A percentile compares a stretch with the other conserved stretches of the same genome.
Conservation (phyloP, 805 yeast genomes). For the Saturnispora serradocipensis region DNA sequence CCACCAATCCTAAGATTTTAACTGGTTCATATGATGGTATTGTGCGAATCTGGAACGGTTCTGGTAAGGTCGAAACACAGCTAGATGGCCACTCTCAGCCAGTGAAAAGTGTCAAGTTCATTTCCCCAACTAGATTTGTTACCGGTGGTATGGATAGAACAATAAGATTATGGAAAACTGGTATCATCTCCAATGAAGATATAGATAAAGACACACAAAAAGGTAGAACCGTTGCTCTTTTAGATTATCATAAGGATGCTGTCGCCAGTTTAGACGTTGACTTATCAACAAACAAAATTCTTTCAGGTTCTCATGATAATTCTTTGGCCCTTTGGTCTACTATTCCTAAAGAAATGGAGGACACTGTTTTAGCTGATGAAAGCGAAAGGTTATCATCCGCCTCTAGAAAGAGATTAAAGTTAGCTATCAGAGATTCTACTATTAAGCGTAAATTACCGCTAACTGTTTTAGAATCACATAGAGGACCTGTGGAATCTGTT, state of each 20-base stretch:
- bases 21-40: conserved; percentile 89
- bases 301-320: conserved; percentile 80
- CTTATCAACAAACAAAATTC: conserved; percentile 44
- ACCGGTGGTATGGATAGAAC: conserved; percentile 87
- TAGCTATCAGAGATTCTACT: conserved; percentile 67
- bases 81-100: conserved; percentile 85
- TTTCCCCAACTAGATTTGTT: conserved; percentile 64
- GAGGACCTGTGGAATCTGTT: conserved; percentile 81
- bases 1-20: conserved; percentile 49
- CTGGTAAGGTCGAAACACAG: conserved; percentile 74
- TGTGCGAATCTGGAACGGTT: conserved; percentile 77
- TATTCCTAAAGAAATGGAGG: conserved; percentile 68
- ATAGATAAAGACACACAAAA: conserved; percentile 35
- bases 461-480: conserved; percentile 69
- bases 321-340: conserved; percentile 86
- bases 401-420: conserved; percentile 78
- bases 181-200: conserved; percentile 33
- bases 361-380: conserved; percentile 39
- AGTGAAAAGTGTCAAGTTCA: conserved; percentile 73
- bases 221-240: conserved; percentile 72
- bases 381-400: conserved; percentile 49
- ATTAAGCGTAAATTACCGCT: conserved; percentile 78
- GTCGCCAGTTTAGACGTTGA: conserved; percentile 70
- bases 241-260: conserved; percentile 85
- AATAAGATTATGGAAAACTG: conserved; percentile 78